A percentile compares a stretch with the other conserved stretches of the same genome.
Conservation (phyloP, 345 rosid species). For the Raphanus sativus region DNA sequence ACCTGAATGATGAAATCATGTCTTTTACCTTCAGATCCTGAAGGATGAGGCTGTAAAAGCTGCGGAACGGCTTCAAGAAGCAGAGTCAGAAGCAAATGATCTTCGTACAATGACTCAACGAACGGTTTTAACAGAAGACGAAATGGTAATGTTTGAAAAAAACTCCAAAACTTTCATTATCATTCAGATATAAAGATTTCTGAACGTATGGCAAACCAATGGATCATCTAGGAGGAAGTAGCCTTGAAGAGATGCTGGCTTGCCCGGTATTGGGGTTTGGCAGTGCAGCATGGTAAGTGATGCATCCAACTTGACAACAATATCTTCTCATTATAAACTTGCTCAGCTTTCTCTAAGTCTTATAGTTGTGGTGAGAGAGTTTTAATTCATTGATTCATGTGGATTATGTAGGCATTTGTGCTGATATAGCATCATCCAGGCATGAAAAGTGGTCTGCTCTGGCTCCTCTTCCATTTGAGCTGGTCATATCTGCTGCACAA, state of each 20-base stretch:
- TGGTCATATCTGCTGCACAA: constrained; percentile 95
- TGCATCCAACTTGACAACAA: not conserved
- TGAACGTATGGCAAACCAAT: constrained; percentile 30
- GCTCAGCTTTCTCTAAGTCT: not conserved
- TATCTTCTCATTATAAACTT: constrained; percentile 2
- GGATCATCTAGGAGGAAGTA: constrained; percentile 77
- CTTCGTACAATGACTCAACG: constrained; percentile 86
- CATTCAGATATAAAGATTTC: not conserved
- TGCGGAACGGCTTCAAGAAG: constrained; percentile 65
- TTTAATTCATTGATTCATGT: constrained; percentile 8
- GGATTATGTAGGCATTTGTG: constrained; percentile 59
- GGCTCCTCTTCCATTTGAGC: constrained; percentile 97
- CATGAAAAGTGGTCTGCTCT: constrained; percentile 91
- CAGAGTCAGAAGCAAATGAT: constrained; percentile 77
- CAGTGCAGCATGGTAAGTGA: constrained; percentile 76
- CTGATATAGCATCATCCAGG: constrained; percentile 77
- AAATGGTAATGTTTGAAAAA: constrained; percentile 62
- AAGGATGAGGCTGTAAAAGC: constrained; percentile 67
- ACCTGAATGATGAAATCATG: constrained; percentile 17
- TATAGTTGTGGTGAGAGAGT: not conserved
- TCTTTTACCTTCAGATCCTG: constrained; percentile 48
- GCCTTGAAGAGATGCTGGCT: constrained; percentile 99
- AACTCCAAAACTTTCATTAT: not conserved
- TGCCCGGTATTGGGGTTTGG: constrained; percentile 97
- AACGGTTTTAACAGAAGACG: constrained; percentile 84